These are phyloP conservation scores for Yamadazyma dushanensis DNA, from an alignment of 1,139 yeast genomes.

Conservation along the genomic window DNA sequence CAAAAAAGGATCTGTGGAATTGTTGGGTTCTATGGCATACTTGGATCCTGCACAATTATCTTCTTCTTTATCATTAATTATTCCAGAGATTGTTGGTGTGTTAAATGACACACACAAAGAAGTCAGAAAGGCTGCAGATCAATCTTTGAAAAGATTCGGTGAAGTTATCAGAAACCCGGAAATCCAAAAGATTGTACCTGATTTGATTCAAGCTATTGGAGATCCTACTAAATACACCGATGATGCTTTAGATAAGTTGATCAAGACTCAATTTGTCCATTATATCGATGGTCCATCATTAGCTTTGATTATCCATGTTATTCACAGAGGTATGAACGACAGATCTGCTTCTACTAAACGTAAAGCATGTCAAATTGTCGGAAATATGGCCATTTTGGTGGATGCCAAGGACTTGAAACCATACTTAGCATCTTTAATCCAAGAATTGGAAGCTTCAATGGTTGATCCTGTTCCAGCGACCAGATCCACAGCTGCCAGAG, in stretches of 20 bases:
- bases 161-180: slow-evolving; percentile 98
- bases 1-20: slow-evolving; percentile 94
- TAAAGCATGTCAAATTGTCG: slow-evolving; percentile 96
- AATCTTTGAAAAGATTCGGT: slow-evolving; percentile 85
- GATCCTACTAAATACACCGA: slow-evolving; percentile 93
- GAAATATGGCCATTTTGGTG: slow-evolving; percentile 95
- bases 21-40: slow-evolving; percentile 97
- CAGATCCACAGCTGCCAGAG: slow-evolving; percentile 96
- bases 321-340: slow-evolving; percentile 93
- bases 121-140: slow-evolving; percentile 93
- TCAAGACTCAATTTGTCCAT: slow-evolving; percentile 91
- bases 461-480: slow-evolving; percentile 98
- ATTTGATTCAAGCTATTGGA: slow-evolving; percentile 86
- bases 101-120: slow-evolving; percentile 94
- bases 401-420: slow-evolving; percentile 85
- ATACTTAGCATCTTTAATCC: slow-evolving; percentile 72
- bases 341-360: slow-evolving; percentile 89
- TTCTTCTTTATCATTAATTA: slow-evolving; percentile 80
- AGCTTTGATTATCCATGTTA: slow-evolving; percentile 91
- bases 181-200: slow-evolving; percentile 88
- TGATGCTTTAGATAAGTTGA: slow-evolving; percentile 79
- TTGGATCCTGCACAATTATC: slow-evolving; percentile 93
- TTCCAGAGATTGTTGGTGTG: slow-evolving; percentile 95
- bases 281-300: slow-evolving; percentile 97
- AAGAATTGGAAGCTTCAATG: slow-evolving; percentile 89